Conservation (phyloP, 495 filamentous ascomycete genomes). For the Hypoxylon lienhwacheense region DNA sequence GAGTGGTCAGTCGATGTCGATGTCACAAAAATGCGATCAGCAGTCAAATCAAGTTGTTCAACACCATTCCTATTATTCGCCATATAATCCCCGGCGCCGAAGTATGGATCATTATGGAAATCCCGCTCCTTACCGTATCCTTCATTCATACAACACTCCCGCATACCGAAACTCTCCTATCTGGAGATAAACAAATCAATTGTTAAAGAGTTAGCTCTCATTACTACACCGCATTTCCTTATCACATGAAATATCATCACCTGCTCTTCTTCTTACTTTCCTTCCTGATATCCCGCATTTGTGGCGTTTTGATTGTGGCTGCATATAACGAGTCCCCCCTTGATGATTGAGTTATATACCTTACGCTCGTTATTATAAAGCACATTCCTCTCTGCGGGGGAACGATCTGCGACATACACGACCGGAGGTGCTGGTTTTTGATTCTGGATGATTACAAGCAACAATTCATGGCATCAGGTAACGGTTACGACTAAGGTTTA, state of each 20-base stretch:
- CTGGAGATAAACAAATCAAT: slow-evolving; percentile 41
- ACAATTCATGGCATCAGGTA: slow-evolving; percentile 30
- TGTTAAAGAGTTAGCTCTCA: no score
- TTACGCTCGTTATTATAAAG: slow-evolving; percentile 17
- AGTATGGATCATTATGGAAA: slow-evolving; percentile 40
- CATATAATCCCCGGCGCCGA: slow-evolving; percentile 44
- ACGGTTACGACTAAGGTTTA: slow-evolving; percentile 21
- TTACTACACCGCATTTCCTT: no score
- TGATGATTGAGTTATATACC: background rate
- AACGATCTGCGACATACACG: background rate
- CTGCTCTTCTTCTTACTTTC: no score
- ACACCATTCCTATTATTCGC: slow-evolving; percentile 39
- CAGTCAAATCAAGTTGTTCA: slow-evolving; percentile 38
- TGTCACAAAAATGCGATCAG: slow-evolving; percentile 24
- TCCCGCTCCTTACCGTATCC: slow-evolving; percentile 44
- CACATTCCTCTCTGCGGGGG: slow-evolving; percentile 6
- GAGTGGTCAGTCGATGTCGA: slow-evolving; percentile 38
- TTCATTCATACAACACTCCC: slow-evolving; percentile 55
- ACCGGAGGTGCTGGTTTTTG: slow-evolving; percentile 3
- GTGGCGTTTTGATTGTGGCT: slow-evolving; percentile 21
- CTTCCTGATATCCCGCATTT: slow-evolving; percentile 28
- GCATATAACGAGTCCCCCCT: slow-evolving; percentile 6
- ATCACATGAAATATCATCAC: no score
- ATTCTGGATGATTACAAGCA: slow-evolving; percentile 31
- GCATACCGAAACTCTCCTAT: slow-evolving; percentile 51